Percentiles rank a stretch among this genome's conserved stretches.
Conservation (phyloP, 2,329 filamentous ascomycete genomes). For the Penicillium janthinellum region DNA sequence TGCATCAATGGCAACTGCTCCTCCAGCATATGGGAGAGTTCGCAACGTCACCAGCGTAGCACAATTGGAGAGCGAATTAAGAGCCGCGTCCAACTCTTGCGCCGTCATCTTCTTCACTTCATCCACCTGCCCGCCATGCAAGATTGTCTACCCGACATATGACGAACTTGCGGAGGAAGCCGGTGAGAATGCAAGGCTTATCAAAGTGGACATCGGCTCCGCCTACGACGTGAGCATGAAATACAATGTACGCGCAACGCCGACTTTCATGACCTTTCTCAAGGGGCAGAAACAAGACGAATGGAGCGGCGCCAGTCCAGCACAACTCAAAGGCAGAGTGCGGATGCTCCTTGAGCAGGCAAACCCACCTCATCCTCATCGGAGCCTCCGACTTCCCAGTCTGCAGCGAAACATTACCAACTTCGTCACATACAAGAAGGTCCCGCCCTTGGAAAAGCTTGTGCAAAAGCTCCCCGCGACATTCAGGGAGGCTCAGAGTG, state of each 20-base stretch:
- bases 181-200: constrained; percentile 67
- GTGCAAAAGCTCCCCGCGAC: constrained; percentile 70
- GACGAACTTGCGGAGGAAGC: constrained; percentile 76
- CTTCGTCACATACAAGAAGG: constrained; percentile 74
- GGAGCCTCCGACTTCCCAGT: constrained; percentile 68
- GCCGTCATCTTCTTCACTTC: constrained; percentile 93
- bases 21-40: constrained; percentile 52
- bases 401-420: constrained; percentile 65
- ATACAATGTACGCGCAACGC: constrained; percentile 74
- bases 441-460: constrained; percentile 81
- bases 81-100: constrained; percentile 64
- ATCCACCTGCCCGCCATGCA: constrained; percentile 82
- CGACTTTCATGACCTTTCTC: constrained; percentile 85
- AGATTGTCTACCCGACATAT: constrained; percentile 76
- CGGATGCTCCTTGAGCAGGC: constrained; percentile 74
- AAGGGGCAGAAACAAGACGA: constrained; percentile 73
- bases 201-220: constrained; percentile 78
- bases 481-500: constrained; percentile 58
- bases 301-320: constrained; percentile 77
- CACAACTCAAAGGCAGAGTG: constrained; percentile 69
- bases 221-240: constrained; percentile 65
- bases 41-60: constrained; percentile 61
- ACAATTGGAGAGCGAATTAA: constrained; percentile 64
- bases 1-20: constrained; percentile 17
- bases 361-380: constrained; percentile 74